Percentiles rank a stretch among this genome's conserved stretches.
Evolutionary conservation across 164 flowering plant genomes (phyloP).

Genomic region (Annona cherimola): DNA sequence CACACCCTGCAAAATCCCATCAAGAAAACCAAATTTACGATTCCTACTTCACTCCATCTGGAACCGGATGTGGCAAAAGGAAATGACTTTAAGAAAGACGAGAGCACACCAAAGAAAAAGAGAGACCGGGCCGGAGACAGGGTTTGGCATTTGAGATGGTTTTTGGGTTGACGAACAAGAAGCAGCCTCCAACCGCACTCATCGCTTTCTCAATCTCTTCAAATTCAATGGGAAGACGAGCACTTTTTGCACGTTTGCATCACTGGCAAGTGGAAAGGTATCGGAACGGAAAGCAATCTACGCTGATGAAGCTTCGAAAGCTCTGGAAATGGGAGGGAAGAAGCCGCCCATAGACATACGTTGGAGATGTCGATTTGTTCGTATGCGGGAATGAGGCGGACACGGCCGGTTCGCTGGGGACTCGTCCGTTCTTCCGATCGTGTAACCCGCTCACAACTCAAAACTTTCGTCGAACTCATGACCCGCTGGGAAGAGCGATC

Average conservation of each 20-base stretch:
- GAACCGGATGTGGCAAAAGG: not conserved
- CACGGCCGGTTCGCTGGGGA: too few species aligned
- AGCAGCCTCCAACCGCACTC: not conserved
- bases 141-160: not conserved
- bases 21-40: not conserved
- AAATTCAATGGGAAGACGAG: not conserved
- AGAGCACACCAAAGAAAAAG: not conserved
- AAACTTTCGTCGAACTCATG: too few species aligned
- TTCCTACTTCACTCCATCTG: not conserved
- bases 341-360: too few species aligned
- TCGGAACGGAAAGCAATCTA: too few species aligned
- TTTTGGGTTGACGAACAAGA: not conserved
- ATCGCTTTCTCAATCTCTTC: not conserved
- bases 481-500: too few species aligned
- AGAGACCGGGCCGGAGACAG: not conserved
- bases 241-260: not conserved
- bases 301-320: too few species aligned
- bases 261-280: too few species aligned
- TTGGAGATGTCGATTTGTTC: too few species aligned
- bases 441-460: too few species aligned
- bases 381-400: too few species aligned
- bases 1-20: conserved; percentile 14
- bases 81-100: not conserved
- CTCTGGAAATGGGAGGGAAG: too few species aligned
- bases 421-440: too few species aligned